These are phyloP conservation scores for Polymyxa betae DNA, from an alignment of 208 protist species.

Conservation along the genomic window DNA sequence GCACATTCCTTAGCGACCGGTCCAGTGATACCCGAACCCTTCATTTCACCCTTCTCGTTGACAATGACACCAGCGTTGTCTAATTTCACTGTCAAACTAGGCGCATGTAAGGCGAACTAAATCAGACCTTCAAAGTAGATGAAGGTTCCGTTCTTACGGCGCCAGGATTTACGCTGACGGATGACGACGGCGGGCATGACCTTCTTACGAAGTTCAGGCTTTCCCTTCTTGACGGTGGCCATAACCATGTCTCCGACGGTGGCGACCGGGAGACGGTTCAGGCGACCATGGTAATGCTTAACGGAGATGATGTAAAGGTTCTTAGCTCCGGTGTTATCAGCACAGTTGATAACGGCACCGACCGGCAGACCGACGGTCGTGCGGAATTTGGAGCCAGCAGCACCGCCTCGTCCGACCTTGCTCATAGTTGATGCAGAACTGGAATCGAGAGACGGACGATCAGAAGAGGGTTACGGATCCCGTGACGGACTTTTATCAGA, in stretches of 20 bases:
- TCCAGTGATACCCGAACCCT: conserved; percentile 97
- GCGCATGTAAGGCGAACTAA: not conserved
- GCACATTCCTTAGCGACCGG: conserved; percentile 99
- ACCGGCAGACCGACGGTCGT: conserved; percentile 97
- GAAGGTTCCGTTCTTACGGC: conserved; percentile 94
- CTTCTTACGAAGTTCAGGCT: conserved; percentile 99
- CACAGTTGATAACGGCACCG: conserved; percentile 98
- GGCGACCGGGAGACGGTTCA: conserved; percentile 97
- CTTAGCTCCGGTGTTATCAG: conserved; percentile 99
- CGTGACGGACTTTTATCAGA: conserved; percentile 32
- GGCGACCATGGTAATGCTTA: conserved; percentile 92
- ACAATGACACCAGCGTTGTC: conserved; percentile 99
- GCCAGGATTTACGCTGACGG: conserved; percentile 97
- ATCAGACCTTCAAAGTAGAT: conserved; percentile 94
- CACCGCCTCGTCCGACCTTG: conserved; percentile 69
- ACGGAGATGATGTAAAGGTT: conserved; percentile 99
- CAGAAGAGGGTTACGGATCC: not conserved
- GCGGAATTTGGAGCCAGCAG: conserved; percentile 92
- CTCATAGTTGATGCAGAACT: conserved; percentile 49
- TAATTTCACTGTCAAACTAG: conserved; percentile 54
- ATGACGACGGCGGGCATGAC: conserved; percentile 71
- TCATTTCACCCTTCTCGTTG: conserved; percentile 99
- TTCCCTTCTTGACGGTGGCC: conserved; percentile 99
- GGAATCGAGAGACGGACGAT: not conserved
- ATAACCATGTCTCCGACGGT: conserved; percentile 98